Base-by-base conservation (phyloP, 331 rosid species). In the Malus hybrid region DNA sequence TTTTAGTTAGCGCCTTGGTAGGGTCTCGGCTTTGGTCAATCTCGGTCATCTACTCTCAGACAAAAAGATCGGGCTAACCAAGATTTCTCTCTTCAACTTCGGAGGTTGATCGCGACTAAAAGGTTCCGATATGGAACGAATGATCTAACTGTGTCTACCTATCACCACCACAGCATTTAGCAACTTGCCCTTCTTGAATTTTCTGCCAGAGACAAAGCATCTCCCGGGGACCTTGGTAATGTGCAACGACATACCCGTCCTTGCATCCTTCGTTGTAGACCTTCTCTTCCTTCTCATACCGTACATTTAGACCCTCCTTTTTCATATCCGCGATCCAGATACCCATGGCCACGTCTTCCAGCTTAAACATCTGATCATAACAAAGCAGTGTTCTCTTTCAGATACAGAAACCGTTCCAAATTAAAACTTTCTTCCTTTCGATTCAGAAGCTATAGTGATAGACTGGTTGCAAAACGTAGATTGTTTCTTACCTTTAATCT, bases 331-430 rank as follows among this genome's bases (percentile, higher is more conserved):
- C 90, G 2, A 95, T 92, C 99, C 99, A 95, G 56, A 95, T 90
- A 36, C 99, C 99, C 99, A 95, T 95, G 3, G 99, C 97, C 69
- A 95, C 99, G 28, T 95, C 99, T 82, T 95, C 99, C 72, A 95
- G 80, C 85, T 95, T 95, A 63, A 95, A 95, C 97, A 95, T 95
- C 99, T 95, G 92, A 28, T 72, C 46, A 77, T 9, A 67, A 71
- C 54, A 60, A 67, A 76, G 59, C 57, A 75, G 76, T 10, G 14
- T 69, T 80, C 62, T 76, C 65, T 54, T 71, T 80, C 73, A 85
- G 75, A 69, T 77, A 48, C 46, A 62, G 22, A 65, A 65, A 36
- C 19, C 46, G 10, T 39, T 39, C 46, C 46, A 39, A 39, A 39
- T 39, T 24, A 24, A 24, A 24, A 31, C 4, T 31, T 31, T 31